A percentile compares a stretch with the other conserved stretches of the same genome.
These are phyloP conservation scores for Suillus brevipes DNA, from an alignment of 768 basidiomycete species.

Conservation along the genomic window DNA sequence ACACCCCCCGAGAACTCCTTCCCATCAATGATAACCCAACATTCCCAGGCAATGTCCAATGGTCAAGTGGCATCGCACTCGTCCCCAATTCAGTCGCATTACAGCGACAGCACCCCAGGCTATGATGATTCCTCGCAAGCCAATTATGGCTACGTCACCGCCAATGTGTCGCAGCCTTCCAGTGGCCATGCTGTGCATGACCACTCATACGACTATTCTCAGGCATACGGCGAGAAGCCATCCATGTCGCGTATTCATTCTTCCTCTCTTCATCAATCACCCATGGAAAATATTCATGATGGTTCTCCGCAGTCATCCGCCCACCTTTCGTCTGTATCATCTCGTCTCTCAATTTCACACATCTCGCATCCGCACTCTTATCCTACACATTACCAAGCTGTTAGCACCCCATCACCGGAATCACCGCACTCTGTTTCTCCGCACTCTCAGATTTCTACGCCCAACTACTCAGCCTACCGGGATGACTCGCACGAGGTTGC, in stretches of 20 bases:
- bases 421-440: constrained; percentile 49
- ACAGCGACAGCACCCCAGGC: constrained; percentile 30
- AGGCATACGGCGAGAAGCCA: constrained; percentile 31
- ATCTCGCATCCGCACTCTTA: constrained; percentile 56
- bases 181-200: constrained; percentile 24
- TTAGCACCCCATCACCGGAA: constrained; percentile 49
- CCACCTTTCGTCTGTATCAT: constrained; percentile 39
- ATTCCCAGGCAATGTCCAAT: constrained; percentile 38
- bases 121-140: constrained; percentile 35
- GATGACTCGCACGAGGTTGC: constrained; percentile 42
- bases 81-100: constrained; percentile 31
- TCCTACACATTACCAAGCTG: constrained; percentile 35
- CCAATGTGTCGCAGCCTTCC: constrained; percentile 25
- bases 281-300: constrained; percentile 28
- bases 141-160: constrained; percentile 29
- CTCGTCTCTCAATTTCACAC: constrained; percentile 62
- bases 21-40: constrained; percentile 33
- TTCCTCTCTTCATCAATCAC: constrained; percentile 28
- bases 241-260: constrained; percentile 32
- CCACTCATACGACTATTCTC: constrained; percentile 28
- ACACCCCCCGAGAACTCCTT: constrained; percentile 47
- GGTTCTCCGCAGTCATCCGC: constrained; percentile 33
- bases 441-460: constrained; percentile 34
- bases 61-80: constrained; percentile 32
- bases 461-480: constrained; percentile 46